A percentile compares a stretch with the other conserved stretches of the same genome.
Conservation (phyloP, 768 basidiomycete genomes). For the Serendipita sp. region DNA sequence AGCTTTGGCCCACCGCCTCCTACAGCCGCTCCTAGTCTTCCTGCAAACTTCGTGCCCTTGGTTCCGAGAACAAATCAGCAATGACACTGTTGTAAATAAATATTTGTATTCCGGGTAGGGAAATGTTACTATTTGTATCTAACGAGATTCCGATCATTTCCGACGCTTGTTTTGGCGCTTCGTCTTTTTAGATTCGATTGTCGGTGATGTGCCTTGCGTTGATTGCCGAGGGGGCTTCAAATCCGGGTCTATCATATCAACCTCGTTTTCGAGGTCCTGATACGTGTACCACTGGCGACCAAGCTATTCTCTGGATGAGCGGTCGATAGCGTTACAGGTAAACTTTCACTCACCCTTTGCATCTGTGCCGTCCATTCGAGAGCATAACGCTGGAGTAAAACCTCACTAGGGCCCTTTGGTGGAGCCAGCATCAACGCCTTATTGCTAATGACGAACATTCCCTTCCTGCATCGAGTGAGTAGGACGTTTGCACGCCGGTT, state of each 20-base stretch:
- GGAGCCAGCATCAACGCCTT: conserved; percentile 33
- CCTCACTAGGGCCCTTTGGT: too few species aligned
- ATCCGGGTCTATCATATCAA: background rate
- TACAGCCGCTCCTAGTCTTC: background rate
- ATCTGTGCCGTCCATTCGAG: too few species aligned
- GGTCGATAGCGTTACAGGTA: too few species aligned
- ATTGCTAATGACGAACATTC: conserved; percentile 62
- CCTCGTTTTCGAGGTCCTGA: background rate
- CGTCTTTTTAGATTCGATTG: background rate
- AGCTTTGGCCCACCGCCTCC: conserved; percentile 3
- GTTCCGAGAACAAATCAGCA: background rate
- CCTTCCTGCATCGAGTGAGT: conserved; percentile 63
- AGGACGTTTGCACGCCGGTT: conserved; percentile 70
- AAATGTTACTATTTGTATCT: background rate
- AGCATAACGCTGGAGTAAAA: too few species aligned
- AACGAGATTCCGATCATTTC: background rate
- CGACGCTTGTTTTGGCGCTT: background rate
- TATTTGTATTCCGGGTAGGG: too few species aligned
- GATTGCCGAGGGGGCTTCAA: too few species aligned
- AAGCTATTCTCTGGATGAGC: too few species aligned
- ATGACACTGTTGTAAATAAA: background rate
- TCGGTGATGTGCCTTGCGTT: too few species aligned
- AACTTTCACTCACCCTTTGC: too few species aligned
- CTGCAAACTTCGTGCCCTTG: background rate
- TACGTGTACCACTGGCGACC: background rate